A percentile compares a stretch with the other conserved stretches of the same genome.
Conservation (phyloP, 164 flowering plant species). For the Echeveria elegans region DNA sequence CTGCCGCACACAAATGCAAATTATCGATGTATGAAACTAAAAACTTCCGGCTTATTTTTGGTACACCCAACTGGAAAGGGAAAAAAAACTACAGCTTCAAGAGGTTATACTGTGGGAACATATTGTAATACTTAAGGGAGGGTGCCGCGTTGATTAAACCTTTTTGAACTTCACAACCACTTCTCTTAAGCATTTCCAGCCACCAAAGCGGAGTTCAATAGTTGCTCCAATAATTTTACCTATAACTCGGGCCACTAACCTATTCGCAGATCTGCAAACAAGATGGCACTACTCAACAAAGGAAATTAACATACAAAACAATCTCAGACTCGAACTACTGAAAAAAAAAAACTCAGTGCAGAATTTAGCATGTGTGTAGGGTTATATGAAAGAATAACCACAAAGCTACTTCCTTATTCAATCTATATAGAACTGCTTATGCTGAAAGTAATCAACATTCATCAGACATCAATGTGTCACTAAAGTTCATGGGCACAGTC, state of each 20-base stretch:
- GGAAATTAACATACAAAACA: background rate
- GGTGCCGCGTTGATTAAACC: slow-evolving; percentile 26
- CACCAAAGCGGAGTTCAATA: slow-evolving; percentile 82
- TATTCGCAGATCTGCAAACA: slow-evolving; percentile 65
- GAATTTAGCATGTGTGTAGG: no score
- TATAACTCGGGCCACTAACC: slow-evolving; percentile 76
- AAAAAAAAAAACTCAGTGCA: background rate
- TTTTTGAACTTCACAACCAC: slow-evolving; percentile 82
- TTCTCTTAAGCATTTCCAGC: slow-evolving; percentile 93
- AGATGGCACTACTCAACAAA: background rate
- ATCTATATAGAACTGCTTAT: no score
- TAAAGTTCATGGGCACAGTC: no score
- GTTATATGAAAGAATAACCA: no score
- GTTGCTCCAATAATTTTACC: slow-evolving; percentile 78
- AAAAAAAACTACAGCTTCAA: background rate
- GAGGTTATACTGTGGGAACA: background rate
- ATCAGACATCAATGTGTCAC: no score
- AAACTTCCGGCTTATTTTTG: background rate
- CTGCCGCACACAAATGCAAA: slow-evolving; percentile 20
- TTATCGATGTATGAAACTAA: background rate
- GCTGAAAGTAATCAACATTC: no score
- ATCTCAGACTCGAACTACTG: background rate
- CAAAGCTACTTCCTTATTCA: no score
- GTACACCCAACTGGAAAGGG: background rate
- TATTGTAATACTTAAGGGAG: background rate